phyloP scores from a whole-genome alignment of 177 flowering plant genomes.

The Vitis hybrid region DNA sequence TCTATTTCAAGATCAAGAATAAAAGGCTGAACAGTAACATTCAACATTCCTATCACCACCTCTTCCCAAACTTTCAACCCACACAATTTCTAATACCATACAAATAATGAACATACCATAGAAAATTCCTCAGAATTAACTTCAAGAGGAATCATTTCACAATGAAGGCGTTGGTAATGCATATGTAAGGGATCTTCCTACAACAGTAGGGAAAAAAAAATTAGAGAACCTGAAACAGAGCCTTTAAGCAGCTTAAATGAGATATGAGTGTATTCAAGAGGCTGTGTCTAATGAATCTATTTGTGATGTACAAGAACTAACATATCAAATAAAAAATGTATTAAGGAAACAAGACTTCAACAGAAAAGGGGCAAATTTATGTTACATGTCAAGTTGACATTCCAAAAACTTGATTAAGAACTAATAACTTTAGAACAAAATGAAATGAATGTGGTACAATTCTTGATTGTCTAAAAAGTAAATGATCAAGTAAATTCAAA shows the following conservation, averaged over 20 bases:
- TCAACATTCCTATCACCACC: no score
- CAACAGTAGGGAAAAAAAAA: conserved; percentile 8
- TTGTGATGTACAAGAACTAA: no score
- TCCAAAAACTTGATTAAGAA: no score
- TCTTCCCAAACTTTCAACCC: no score
- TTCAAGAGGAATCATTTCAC: conserved; percentile 66
- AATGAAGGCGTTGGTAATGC: conserved; percentile 68
- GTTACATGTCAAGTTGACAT: no score
- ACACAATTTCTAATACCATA: neutral
- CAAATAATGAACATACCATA: conserved; percentile 44
- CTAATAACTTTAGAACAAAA: no score
- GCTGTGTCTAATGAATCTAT: no score
- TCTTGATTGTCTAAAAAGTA: neutral
- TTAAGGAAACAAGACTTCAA: no score
- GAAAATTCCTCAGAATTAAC: conserved; percentile 57
- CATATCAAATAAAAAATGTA: no score
- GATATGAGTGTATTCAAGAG: neutral
- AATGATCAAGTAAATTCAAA: neutral
- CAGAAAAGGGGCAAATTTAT: no score
- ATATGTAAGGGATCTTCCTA: conserved; percentile 82
- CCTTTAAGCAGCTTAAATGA: neutral
- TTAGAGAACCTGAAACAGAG: neutral
- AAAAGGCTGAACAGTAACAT: neutral
- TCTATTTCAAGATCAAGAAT: neutral
- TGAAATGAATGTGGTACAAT: no score